Evolutionary conservation across 805 yeast species (phyloP).

Genomic region (Lipomyces lipofer): DNA sequence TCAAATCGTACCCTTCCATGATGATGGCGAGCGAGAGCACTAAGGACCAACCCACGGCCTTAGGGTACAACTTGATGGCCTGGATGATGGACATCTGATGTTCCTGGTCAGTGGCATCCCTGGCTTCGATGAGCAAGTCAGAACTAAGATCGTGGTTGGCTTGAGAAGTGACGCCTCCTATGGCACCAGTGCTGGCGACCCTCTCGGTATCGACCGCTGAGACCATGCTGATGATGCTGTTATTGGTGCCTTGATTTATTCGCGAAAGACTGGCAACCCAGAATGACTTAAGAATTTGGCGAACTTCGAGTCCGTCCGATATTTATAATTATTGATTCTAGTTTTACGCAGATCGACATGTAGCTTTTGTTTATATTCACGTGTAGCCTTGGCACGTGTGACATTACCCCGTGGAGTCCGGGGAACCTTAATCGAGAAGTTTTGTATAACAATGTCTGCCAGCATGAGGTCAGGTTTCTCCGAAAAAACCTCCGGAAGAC

Average conservation of each 20-base stretch:
- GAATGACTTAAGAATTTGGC: background rate
- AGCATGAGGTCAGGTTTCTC: background rate
- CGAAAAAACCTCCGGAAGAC: background rate
- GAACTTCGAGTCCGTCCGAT: background rate
- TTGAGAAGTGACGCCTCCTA: background rate
- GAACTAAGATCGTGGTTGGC: background rate
- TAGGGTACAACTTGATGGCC: conserved; percentile 47
- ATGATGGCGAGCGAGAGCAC: conserved; percentile 47
- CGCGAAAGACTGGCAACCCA: background rate
- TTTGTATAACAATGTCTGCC: background rate
- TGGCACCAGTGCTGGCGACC: background rate
- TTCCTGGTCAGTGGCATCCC: conserved; percentile 30
- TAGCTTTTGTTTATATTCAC: background rate
- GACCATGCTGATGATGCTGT: background rate
- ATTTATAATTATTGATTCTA: background rate
- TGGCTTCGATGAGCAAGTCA: conserved; percentile 7
- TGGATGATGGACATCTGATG: conserved; percentile 36
- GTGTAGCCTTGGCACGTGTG: background rate
- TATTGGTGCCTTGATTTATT: background rate
- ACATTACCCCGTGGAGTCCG: background rate
- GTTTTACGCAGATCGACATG: background rate
- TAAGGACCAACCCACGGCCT: conserved; percentile 52
- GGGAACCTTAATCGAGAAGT: background rate
- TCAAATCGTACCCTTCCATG: conserved; percentile 53
- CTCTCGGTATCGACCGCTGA: background rate